Conservation (phyloP, 495 filamentous ascomycete genomes). For the Talaromyces wortmannii region DNA sequence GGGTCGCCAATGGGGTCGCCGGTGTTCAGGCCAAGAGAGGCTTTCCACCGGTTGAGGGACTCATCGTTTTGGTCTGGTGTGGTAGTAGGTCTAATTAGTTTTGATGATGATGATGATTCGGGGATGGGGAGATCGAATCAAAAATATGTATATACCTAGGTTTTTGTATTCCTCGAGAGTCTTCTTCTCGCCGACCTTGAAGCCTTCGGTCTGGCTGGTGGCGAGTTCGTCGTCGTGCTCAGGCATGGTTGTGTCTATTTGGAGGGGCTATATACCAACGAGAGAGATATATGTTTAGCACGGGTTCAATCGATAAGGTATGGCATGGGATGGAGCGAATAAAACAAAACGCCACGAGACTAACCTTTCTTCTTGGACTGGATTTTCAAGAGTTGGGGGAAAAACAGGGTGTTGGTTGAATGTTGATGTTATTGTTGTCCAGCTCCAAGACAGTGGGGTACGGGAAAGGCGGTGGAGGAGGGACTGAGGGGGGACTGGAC, state of each 20-base stretch:
- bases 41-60: conserved; percentile 93
- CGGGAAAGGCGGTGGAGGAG: conserved; percentile 43
- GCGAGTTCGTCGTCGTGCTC: conserved; percentile 76
- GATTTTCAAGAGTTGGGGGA: background rate
- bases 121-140: conserved; percentile 36
- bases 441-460: conserved; percentile 24
- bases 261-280: conserved; percentile 1
- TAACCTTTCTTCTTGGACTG: no score
- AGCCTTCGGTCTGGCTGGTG: conserved; percentile 83
- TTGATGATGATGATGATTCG: background rate
- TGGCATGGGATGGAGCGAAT: no score
- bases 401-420: conserved; percentile 2
- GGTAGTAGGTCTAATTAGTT: background rate
- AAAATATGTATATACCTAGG: conserved; percentile 62
- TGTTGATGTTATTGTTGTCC: conserved; percentile 9
- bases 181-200: conserved; percentile 98
- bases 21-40: conserved; percentile 74
- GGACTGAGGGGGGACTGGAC: conserved; percentile 13
- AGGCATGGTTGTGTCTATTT: conserved; percentile 50
- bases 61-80: conserved; percentile 66
- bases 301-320: no score
- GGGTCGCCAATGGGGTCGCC: conserved; percentile 62
- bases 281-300: background rate
- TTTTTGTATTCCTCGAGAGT: conserved; percentile 85
- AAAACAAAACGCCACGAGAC: background rate